Conservation (phyloP, 371 early-diverging fungal species). For the Sporodiniella umbellata region DNA sequence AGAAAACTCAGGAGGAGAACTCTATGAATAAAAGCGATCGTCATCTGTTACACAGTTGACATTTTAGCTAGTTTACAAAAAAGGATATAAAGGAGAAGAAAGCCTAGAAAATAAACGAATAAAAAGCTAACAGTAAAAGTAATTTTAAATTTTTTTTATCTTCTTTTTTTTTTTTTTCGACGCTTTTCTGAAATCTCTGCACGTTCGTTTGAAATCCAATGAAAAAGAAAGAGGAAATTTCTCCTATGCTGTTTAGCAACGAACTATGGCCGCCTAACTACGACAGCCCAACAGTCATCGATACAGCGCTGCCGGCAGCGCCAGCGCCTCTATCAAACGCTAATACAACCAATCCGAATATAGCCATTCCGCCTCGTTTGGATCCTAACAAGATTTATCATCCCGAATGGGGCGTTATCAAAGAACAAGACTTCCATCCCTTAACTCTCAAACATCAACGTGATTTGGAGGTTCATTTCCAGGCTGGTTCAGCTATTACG, state of each 20-base stretch:
- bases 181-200: too few relatives aligned
- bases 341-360: constrained; percentile 16
- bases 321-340: constrained; percentile 4
- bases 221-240: constrained; percentile 8
- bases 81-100: not conserved
- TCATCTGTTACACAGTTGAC: not conserved
- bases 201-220: too few relatives aligned
- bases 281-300: not conserved
- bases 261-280: constrained; percentile 1
- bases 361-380: constrained; percentile 10
- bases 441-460: constrained; percentile 43
- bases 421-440: constrained; percentile 45
- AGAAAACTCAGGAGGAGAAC: too few relatives aligned
- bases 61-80: too few relatives aligned
- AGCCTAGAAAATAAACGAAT: constrained; percentile 5
- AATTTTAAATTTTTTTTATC: not conserved
- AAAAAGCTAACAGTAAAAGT: constrained; percentile 2
- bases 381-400: constrained; percentile 37
- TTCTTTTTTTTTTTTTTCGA: not conserved
- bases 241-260: not conserved
- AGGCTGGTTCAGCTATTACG: constrained; percentile 20
- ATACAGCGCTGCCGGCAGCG: constrained; percentile 11
- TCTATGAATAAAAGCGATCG: too few relatives aligned
- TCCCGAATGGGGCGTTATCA: constrained; percentile 49
- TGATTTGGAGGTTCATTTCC: constrained; percentile 37